These are phyloP conservation scores for Termitomyces eurrhizus DNA, from an alignment of 768 basidiomycete species.

Conservation along the genomic window DNA sequence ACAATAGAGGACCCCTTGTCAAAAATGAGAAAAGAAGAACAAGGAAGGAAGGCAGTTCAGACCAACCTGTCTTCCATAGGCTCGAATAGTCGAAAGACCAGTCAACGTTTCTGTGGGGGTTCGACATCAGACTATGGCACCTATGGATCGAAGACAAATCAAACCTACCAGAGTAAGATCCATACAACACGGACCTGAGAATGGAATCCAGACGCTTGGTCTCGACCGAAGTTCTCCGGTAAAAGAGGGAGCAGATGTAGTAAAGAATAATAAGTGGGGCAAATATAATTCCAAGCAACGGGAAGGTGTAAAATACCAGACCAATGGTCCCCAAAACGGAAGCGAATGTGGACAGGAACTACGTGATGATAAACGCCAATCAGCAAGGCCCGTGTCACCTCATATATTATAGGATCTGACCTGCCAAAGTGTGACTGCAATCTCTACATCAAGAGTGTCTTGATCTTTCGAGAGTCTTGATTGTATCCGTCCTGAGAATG, in stretches of 20 bases:
- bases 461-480: constrained; percentile 61
- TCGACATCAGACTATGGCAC: background rate
- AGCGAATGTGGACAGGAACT: constrained; percentile 38
- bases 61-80: constrained; percentile 51
- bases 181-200: constrained; percentile 54
- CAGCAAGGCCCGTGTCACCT: background rate
- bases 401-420: constrained; percentile 20
- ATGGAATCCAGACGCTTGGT: constrained; percentile 63
- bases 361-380: background rate
- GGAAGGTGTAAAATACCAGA: constrained; percentile 65
- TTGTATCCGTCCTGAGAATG: constrained; percentile 45
- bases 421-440: constrained; percentile 45
- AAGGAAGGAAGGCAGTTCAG: background rate
- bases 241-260: constrained; percentile 49
- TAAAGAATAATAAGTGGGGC: constrained; percentile 50
- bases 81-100: constrained; percentile 59
- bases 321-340: constrained; percentile 52
- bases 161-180: constrained; percentile 51
- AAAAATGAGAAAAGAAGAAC: background rate
- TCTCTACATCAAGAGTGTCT: constrained; percentile 49
- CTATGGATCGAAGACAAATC: background rate
- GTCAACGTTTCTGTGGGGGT: constrained; percentile 49
- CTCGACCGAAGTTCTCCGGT: constrained; percentile 59
- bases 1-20: constrained; percentile 41
- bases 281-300: constrained; percentile 63